Evolutionary conservation across 306 rosid genomes (phyloP).

Genomic region (Macrotyloma uniflorum): DNA sequence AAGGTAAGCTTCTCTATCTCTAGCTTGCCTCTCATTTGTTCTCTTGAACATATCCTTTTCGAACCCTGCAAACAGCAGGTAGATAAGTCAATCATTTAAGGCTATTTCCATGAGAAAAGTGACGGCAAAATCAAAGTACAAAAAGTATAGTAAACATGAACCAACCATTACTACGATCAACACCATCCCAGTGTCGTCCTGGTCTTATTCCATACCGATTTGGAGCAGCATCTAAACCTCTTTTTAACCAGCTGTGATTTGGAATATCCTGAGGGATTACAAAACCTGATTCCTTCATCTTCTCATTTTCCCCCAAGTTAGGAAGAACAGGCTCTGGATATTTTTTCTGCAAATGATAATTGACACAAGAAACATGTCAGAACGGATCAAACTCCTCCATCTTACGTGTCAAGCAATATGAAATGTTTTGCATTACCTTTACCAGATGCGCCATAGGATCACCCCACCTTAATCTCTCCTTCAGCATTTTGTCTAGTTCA

Average conservation of each 20-base stretch:
- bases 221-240: slow-evolving; percentile 78
- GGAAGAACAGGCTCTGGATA: slow-evolving; percentile 57
- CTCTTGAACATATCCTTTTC: slow-evolving; percentile 78
- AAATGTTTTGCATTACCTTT: slow-evolving; percentile 57
- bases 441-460: slow-evolving; percentile 97
- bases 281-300: slow-evolving; percentile 88
- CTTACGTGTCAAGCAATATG: slow-evolving; percentile 2
- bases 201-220: slow-evolving; percentile 84
- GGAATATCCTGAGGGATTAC: slow-evolving; percentile 89
- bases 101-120: background rate
- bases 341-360: slow-evolving; percentile 62
- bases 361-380: slow-evolving; percentile 34
- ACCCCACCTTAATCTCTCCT: slow-evolving; percentile 85
- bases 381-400: slow-evolving; percentile 25
- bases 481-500: slow-evolving; percentile 74
- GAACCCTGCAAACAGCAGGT: slow-evolving; percentile 52
- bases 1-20: slow-evolving; percentile 82
- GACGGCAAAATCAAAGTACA: background rate
- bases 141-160: slow-evolving; percentile 23
- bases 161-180: slow-evolving; percentile 92
- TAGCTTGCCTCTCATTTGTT: slow-evolving; percentile 74
- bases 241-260: slow-evolving; percentile 81
- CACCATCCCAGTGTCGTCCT: slow-evolving; percentile 97
- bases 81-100: slow-evolving; percentile 23
- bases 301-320: slow-evolving; percentile 68